Evolutionary conservation across 257 asterid genomes (phyloP).

Genomic region (Eustoma russellianum): DNA sequence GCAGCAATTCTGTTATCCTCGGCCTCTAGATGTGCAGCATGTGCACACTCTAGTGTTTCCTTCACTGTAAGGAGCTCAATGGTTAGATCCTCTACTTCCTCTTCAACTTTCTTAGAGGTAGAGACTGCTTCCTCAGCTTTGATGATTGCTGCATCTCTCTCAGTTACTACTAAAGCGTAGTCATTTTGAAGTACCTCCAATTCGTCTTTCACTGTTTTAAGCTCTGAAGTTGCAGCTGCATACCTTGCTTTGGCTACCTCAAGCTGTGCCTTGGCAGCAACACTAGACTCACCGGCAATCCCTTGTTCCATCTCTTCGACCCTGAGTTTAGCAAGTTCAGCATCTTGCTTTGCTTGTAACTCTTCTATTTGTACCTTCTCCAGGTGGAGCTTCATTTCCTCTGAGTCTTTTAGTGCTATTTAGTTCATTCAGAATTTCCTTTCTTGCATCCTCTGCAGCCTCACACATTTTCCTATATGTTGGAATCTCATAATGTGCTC

Average conservation of each 20-base stretch:
- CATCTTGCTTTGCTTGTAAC: slow-evolving; percentile 87
- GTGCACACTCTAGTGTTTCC: slow-evolving; percentile 78
- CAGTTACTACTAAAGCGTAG: slow-evolving; percentile 37
- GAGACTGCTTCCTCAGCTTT: slow-evolving; percentile 63
- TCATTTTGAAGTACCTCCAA: slow-evolving; percentile 55
- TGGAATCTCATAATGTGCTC: slow-evolving; percentile 75
- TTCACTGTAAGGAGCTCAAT: slow-evolving; percentile 70
- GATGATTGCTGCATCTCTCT: slow-evolving; percentile 49
- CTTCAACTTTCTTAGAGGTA: slow-evolving; percentile 61
- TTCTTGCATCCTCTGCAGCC: slow-evolving; percentile 70
- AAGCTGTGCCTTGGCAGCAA: slow-evolving; percentile 93
- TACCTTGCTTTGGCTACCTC: slow-evolving; percentile 90
- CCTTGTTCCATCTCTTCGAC: slow-evolving; percentile 91
- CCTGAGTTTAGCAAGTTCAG: slow-evolving; percentile 82
- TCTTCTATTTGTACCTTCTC: slow-evolving; percentile 90
- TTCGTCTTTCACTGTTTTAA: slow-evolving; percentile 45
- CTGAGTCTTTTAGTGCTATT: slow-evolving; percentile 70
- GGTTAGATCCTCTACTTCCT: slow-evolving; percentile 75
- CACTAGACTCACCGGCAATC: slow-evolving; percentile 69
- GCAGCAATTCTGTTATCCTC: slow-evolving; percentile 84
- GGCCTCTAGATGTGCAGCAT: slow-evolving; percentile 83
- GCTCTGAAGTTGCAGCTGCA: slow-evolving; percentile 63
- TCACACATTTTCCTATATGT: slow-evolving; percentile 48
- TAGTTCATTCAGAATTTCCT: slow-evolving; percentile 58
- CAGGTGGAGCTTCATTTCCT: slow-evolving; percentile 82